Evolutionary conservation across 352 stramenopile genomes (phyloP), one percentile per base, ranked within the genome.

Genomic region (Pythium apleroticum): DNA sequence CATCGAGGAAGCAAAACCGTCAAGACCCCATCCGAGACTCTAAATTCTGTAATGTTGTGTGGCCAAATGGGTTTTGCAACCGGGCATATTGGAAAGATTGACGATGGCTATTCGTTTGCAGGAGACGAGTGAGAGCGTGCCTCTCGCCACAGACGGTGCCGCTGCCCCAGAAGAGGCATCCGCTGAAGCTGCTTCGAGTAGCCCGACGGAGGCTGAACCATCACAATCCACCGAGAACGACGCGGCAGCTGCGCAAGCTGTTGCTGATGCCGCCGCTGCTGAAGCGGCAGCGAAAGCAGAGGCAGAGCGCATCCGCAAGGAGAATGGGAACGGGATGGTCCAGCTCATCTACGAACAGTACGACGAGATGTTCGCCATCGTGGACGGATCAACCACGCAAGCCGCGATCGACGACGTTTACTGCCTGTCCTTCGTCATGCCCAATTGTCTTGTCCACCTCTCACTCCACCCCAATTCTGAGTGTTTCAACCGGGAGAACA

Each of bases 341-440:
- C 87, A 84, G 17, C 71, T 97, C 3, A 78, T 91, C 63, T 97
- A 97, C 69, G 84, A 97, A 60, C 84, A 93, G 65, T 97, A 96
- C 61, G 79, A 90, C 45, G 88, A 97, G 58, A 62, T 88, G 5
- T 97, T 96, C 55, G 66, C 74, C 2, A 96, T 97, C 56, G 61
- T 78, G 3, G 71, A 89, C 59, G 88, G 89, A 2, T 89, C 76
- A 12, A 93, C 87, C 11, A 95, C 81, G n/a, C 78, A 89, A 39
- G 69, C 76, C 2, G 74, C 60, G 11, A 78, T 97, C 43, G 87
- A 97, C 71, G 87, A 96, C 10, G 77, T 89, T 8, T 97, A 96
- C 60, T 95, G 84, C 54, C 69, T 97, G 35, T 93, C 82, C 8
- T 95, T 96, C 59, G 88, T 96, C 22, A 96, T 97, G 88, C 88